A percentile compares a stretch with the other conserved stretches of the same genome.
Conservation (phyloP, 2,329 filamentous ascomycete genomes). For the Hortaea sp. region DNA sequence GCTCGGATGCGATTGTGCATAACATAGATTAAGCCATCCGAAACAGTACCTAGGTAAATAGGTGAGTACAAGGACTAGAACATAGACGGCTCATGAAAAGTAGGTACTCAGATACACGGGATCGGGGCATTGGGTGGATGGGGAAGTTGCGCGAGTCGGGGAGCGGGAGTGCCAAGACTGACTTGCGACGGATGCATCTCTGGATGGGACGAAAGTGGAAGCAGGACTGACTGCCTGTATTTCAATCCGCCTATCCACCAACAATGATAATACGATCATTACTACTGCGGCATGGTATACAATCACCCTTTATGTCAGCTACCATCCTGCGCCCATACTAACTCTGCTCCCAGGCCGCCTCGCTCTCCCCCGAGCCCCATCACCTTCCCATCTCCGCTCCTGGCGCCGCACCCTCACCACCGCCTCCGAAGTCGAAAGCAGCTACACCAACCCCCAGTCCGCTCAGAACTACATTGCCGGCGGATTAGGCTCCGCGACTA, state of each 20-base stretch:
- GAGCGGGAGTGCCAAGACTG: constrained; percentile 8
- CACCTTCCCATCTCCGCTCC: constrained; percentile 23
- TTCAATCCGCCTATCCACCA: neutral
- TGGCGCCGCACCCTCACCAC: constrained; percentile 22
- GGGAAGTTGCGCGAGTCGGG: neutral
- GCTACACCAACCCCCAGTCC: constrained; percentile 4
- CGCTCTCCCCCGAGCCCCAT: constrained; percentile 26
- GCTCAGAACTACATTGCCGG: constrained; percentile 2
- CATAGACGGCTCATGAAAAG: too few species aligned
- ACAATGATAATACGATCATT: constrained; percentile 36
- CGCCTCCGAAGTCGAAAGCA: constrained; percentile 23
- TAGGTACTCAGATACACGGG: too few species aligned
- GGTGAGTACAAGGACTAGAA: too few species aligned
- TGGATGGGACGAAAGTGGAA: too few species aligned
- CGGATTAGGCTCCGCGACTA: neutral
- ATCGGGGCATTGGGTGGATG: neutral
- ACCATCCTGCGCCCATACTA: neutral
- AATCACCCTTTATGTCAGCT: neutral
- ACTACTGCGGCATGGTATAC: constrained; percentile 30
- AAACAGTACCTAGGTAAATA: too few species aligned
- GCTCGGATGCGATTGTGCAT: constrained; percentile 18
- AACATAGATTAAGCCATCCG: constrained; percentile 3
- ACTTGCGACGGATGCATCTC: neutral
- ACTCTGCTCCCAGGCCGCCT: constrained; percentile 24
- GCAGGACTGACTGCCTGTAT: too few species aligned